Conservation (phyloP, 169 alveolate genomes). For the Eimeria sp. region DNA sequence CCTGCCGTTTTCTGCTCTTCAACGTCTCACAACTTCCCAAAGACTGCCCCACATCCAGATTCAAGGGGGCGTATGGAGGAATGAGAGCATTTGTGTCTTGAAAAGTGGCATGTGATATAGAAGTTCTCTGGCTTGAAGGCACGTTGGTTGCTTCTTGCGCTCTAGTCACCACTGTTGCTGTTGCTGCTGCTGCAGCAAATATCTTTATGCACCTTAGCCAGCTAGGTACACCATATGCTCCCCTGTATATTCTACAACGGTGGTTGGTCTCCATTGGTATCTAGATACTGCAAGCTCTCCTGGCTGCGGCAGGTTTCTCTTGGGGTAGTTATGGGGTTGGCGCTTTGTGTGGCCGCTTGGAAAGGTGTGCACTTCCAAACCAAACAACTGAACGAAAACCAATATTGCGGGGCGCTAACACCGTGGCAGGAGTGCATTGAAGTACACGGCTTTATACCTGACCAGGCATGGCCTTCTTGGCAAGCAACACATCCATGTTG, state of each 20-base stretch:
- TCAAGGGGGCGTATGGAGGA: neutral
- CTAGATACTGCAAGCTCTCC: neutral
- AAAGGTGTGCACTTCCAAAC: neutral
- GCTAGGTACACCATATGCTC: neutral
- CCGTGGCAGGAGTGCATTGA: neutral
- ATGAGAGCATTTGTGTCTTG: neutral
- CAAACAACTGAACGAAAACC: neutral
- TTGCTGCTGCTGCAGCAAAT: constrained; percentile 10
- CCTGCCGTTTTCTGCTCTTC: neutral
- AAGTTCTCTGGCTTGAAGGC: neutral
- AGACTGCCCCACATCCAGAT: neutral
- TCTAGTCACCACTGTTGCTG: neutral
- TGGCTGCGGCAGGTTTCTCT: neutral
- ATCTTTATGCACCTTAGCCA: neutral
- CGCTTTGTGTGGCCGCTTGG: neutral
- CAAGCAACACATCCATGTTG: neutral
- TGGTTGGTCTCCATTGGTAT: neutral
- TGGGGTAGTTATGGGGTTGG: neutral
- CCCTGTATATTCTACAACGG: neutral
- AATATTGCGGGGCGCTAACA: neutral
- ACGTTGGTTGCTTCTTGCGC: neutral
- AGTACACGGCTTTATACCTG: neutral
- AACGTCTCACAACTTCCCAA: neutral
- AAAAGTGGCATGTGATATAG: neutral
- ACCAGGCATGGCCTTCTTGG: neutral